Percentiles rank a stretch among this genome's conserved stretches.
These are phyloP conservation scores for Geoglossum cookeanum DNA, from an alignment of 2,329 filamentous ascomycete species.

Conservation along the genomic window DNA sequence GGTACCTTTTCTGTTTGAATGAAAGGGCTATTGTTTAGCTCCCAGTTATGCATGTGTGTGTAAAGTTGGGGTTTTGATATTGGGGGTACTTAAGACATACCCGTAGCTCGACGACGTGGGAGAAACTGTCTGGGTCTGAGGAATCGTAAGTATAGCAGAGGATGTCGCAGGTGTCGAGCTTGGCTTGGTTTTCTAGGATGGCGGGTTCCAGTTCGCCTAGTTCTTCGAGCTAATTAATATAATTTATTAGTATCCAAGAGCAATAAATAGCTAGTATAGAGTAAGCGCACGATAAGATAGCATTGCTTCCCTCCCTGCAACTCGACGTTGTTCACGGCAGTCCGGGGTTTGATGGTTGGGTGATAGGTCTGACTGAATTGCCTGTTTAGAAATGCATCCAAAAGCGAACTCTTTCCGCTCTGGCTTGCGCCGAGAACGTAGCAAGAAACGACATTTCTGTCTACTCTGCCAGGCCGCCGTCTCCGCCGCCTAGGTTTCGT, in stretches of 20 bases:
- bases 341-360: constrained; percentile 85
- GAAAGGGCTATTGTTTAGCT: background rate
- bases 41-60: too few relatives aligned
- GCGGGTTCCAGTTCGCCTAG: constrained; percentile 90
- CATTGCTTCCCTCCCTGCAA: constrained; percentile 91
- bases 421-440: constrained; percentile 75
- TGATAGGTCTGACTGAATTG: constrained; percentile 71
- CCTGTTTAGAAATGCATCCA: constrained; percentile 79
- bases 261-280: background rate
- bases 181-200: constrained; percentile 77
- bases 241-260: background rate
- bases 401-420: constrained; percentile 68
- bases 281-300: constrained; percentile 48
- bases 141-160: constrained; percentile 95
- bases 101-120: constrained; percentile 69
- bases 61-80: too few relatives aligned
- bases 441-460: constrained; percentile 84
- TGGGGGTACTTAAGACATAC: constrained; percentile 10
- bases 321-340: constrained; percentile 91
- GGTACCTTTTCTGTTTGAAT: constrained; percentile 35
- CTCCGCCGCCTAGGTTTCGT: constrained; percentile 82
- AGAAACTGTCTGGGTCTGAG: constrained; percentile 87
- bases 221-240: constrained; percentile 45
- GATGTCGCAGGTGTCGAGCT: constrained; percentile 81
- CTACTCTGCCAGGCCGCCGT: constrained; percentile 63